These are phyloP conservation scores for Globisporangium nodosum DNA, from an alignment of 352 stramenopile species.

Conservation along the genomic window DNA sequence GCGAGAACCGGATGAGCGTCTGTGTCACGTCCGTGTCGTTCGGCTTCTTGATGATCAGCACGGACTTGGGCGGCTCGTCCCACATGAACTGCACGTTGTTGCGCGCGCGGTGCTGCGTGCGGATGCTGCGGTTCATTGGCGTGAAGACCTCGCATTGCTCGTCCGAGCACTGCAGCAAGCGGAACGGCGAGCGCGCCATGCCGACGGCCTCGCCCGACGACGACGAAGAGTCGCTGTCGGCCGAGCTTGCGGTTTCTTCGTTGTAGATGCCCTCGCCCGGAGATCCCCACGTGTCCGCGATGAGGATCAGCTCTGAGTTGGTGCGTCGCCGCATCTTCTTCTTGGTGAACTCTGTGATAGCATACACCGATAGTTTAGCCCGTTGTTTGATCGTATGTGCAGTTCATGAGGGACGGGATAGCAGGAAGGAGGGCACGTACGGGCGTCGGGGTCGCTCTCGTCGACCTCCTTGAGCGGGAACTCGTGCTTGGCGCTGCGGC, in stretches of 20 bases:
- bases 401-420: not conserved
- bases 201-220: conserved; percentile 33
- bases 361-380: too few species aligned
- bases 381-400: not conserved
- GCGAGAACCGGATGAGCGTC: conserved; percentile 53
- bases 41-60: conserved; percentile 88
- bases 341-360: conserved; percentile 34
- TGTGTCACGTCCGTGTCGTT: conserved; percentile 74
- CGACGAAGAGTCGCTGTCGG: conserved; percentile 30
- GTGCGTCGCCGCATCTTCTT: conserved; percentile 52
- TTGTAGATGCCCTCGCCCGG: conserved; percentile 69
- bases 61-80: conserved; percentile 73
- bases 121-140: conserved; percentile 81
- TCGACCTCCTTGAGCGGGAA: conserved; percentile 14
- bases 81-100: conserved; percentile 90
- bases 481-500: conserved; percentile 12
- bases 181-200: conserved; percentile 57
- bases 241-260: conserved; percentile 48
- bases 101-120: conserved; percentile 74
- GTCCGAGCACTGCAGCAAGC: conserved; percentile 80
- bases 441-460: conserved; percentile 7
- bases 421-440: not conserved
- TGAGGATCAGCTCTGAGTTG: conserved; percentile 83
- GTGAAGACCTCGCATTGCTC: conserved; percentile 87
- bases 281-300: conserved; percentile 73